Base-by-base conservation (phyloP, 1,284 basidiomycete species). In the Marasmius sp. region DNA sequence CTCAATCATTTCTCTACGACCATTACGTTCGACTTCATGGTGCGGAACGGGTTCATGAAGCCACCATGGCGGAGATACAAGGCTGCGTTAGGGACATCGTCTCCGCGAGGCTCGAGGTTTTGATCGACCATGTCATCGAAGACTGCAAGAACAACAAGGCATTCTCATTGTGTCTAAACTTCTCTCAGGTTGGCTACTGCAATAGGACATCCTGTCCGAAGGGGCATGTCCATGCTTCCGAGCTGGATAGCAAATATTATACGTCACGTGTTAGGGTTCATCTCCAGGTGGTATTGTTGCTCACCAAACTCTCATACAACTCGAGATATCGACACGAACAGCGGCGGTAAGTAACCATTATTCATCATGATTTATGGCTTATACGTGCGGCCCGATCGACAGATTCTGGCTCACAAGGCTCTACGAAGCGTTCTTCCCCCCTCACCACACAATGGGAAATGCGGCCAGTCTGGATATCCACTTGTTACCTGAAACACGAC, bases 271-370 rank as follows among this genome's bases (percentile, higher is more conserved):
- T 64, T n/a, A 56, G 59, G 34, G 38, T 61, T 16, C 62, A 64
- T 51, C 37, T 64, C 9, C 62, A 61, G 45, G 59, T 61, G 59
- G 49, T 64, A 20, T 36, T 55, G 33, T 48, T 64, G n/a, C 37
- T 64, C 1, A 49, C 37, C 7, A 36, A 16, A 20, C 37, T 64
- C 6, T 36, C 20, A 22, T 49, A 57, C 34, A 43, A n/a, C 57
- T 14, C 47, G 16, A 20, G 27, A 1, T 9, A 50, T 3, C 14
- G 12, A 39, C 51, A 58, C 3, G 38, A 2, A 6, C 57, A 51
- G 37, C 62, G 62, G 33, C 57, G 59, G 62, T 61, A 16, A 33
- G 62, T 49, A 27, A n/a, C n/a, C n/a, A n/a, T n/a, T n/a, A n/a
- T n/a, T n/a, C n/a, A n/a, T n/a, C n/a, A n/a, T n/a, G n/a, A n/a